Conservation (phyloP, 192 early-diverging fungal species). For the Backusella psychrophila region DNA sequence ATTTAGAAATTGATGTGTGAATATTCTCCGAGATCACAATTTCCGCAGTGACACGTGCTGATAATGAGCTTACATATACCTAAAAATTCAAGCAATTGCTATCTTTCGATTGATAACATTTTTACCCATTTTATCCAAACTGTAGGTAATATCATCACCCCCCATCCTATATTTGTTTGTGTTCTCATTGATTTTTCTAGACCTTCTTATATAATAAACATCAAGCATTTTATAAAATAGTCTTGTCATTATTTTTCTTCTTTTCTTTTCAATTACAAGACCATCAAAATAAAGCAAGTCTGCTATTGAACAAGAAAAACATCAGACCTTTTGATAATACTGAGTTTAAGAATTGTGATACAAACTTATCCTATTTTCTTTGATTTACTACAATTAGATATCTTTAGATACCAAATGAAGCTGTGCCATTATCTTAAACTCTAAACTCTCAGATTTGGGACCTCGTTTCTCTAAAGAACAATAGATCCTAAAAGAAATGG, state of each 20-base stretch:
- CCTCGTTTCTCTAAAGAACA: neutral
- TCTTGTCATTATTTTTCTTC: neutral
- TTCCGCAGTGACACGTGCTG: neutral
- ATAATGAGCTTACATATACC: neutral
- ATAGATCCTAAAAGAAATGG: neutral
- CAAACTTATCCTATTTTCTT: neutral
- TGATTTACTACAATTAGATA: neutral
- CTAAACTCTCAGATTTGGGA: neutral
- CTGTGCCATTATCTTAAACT: too few species aligned
- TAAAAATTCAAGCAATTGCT: neutral
- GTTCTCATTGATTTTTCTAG: neutral
- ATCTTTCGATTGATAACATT: neutral
- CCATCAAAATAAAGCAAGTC: neutral
- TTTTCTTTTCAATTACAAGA: neutral
- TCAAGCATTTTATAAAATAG: neutral
- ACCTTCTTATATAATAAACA: neutral
- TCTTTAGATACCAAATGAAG: neutral
- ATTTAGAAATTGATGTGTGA: neutral
- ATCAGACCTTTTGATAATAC: neutral
- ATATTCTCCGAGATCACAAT: constrained; percentile 1
- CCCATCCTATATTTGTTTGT: neutral
- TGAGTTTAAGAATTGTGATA: neutral
- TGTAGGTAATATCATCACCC: constrained; percentile 3
- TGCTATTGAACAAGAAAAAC: neutral
- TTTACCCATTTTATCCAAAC: constrained; percentile 5